phyloP scores from a whole-genome alignment of 108 stramenopile genomes.

The Nitzschia sp. region DNA sequence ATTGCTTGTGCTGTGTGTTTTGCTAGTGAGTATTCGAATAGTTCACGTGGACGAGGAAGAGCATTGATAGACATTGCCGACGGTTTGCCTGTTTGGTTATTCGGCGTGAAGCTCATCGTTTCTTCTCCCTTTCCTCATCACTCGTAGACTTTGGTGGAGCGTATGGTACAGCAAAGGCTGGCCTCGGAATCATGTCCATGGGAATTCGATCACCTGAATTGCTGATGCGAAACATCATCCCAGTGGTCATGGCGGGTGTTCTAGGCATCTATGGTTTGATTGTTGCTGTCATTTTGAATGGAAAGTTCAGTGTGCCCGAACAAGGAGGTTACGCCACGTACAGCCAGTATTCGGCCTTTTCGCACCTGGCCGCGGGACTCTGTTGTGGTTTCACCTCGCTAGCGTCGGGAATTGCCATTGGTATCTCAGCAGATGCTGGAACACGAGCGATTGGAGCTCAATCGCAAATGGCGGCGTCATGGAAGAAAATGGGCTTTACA shows the following conservation, averaged over 20 bases:
- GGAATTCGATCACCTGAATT: constrained; percentile 68
- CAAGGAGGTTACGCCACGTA: constrained; percentile 46
- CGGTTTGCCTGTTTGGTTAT: neutral
- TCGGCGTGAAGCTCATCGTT: neutral
- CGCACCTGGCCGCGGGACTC: constrained; percentile 66
- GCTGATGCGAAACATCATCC: constrained; percentile 79
- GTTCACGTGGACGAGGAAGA: neutral
- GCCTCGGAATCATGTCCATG: constrained; percentile 77
- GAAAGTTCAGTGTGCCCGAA: constrained; percentile 58
- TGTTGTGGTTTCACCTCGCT: constrained; percentile 68
- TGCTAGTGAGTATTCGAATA: constrained; percentile 67
- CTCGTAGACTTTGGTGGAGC: constrained; percentile 92
- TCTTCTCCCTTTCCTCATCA: neutral
- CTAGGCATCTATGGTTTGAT: constrained; percentile 78
- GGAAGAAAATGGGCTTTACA: constrained; percentile 84
- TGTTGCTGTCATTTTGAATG: constrained; percentile 76
- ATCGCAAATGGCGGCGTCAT: constrained; percentile 67
- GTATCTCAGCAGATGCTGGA: constrained; percentile 75
- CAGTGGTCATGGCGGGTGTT: constrained; percentile 81
- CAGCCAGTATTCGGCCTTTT: constrained; percentile 63
- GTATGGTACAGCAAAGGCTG: constrained; percentile 94
- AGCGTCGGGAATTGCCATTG: constrained; percentile 69
- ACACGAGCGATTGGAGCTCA: constrained; percentile 94
- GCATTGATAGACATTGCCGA: no score
- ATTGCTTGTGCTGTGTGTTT: constrained; percentile 75